Percentiles rank a stretch among this genome's conserved stretches.
phyloP scores from a whole-genome alignment of 176 grass and related monocot species.

The Eleusine indica region DNA sequence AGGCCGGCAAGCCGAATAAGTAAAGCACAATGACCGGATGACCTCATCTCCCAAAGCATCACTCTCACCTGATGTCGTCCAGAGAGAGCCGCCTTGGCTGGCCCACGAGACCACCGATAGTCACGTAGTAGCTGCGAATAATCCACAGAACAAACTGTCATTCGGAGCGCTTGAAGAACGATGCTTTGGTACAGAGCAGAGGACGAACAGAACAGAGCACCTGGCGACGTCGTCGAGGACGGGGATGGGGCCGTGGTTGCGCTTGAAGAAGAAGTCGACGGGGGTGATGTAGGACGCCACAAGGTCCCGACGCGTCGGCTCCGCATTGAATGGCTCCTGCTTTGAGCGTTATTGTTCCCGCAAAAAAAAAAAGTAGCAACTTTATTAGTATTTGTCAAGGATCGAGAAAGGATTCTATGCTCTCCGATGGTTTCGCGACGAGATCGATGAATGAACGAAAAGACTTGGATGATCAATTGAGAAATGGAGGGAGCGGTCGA shows the following conservation, averaged over 20 bases:
- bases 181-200: not conserved
- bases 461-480: not conserved
- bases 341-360: not conserved
- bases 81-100: conserved; percentile 48
- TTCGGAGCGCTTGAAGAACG: not conserved
- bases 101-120: conserved; percentile 54
- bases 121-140: conserved; percentile 54
- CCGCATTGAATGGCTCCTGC: conserved; percentile 83
- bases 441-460: not conserved
- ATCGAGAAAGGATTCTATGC: not conserved
- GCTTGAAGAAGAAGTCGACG: conserved; percentile 74
- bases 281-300: conserved; percentile 63
- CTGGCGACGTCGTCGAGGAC: conserved; percentile 54
- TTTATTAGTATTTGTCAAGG: not conserved
- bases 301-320: conserved; percentile 55
- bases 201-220: not conserved
- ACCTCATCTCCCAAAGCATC: not conserved
- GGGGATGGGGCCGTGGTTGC: conserved; percentile 79
- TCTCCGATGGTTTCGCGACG: too few relatives aligned
- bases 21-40: not conserved
- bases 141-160: not conserved
- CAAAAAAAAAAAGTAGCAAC: not conserved
- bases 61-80: conserved; percentile 63
- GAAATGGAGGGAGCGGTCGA: not conserved
- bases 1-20: not conserved